Evolutionary conservation across 1,139 yeast genomes (phyloP).

Genomic region (Pichia terricola): DNA sequence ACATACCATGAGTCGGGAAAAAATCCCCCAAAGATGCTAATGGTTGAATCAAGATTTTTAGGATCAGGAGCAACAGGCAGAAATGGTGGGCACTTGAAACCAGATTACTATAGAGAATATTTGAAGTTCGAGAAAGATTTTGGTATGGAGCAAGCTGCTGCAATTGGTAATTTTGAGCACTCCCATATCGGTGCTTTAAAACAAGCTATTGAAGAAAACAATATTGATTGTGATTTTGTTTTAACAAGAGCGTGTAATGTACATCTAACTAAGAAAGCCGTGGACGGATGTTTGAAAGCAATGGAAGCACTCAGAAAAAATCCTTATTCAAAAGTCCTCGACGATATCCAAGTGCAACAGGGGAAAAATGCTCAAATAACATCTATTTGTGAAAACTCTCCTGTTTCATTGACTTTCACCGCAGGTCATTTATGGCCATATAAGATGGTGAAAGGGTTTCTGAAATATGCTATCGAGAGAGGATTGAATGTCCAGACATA

Average conservation of each 20-base stretch:
- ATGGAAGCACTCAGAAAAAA: slow-evolving; percentile 13
- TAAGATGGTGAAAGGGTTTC: slow-evolving; percentile 28
- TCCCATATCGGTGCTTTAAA: slow-evolving; percentile 21
- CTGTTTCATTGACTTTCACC: slow-evolving; percentile 29
- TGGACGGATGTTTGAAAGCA: slow-evolving; percentile 5
- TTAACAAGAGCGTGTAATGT: slow-evolving; percentile 28
- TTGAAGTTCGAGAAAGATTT: slow-evolving; percentile 17
- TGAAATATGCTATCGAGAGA: slow-evolving; percentile 24
- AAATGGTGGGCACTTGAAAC: slow-evolving; percentile 39
- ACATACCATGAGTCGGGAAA: slow-evolving; percentile 15
- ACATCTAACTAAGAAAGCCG: slow-evolving; percentile 19
- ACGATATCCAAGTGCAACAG: slow-evolving; percentile 14
- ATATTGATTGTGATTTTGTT: slow-evolving; percentile 30
- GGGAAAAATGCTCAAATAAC: slow-evolving; percentile 19
- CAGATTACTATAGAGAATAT: slow-evolving; percentile 26
- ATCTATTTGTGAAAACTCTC: slow-evolving; percentile 20
- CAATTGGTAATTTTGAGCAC: slow-evolving; percentile 27
- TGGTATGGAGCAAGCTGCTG: slow-evolving; percentile 26
- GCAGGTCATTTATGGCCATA: slow-evolving; percentile 37
- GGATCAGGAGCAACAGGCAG: slow-evolving; percentile 40
- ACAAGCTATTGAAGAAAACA: slow-evolving; percentile 22
- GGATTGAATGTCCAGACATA: slow-evolving; percentile 34
- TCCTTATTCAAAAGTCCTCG: slow-evolving; percentile 16
- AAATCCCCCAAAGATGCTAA: slow-evolving; percentile 13
- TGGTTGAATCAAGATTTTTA: slow-evolving; percentile 33